Percentiles rank a stretch among this genome's conserved stretches.
phyloP scores from a whole-genome alignment of 1,284 basidiomycete species.

The Puccinia polysora region DNA sequence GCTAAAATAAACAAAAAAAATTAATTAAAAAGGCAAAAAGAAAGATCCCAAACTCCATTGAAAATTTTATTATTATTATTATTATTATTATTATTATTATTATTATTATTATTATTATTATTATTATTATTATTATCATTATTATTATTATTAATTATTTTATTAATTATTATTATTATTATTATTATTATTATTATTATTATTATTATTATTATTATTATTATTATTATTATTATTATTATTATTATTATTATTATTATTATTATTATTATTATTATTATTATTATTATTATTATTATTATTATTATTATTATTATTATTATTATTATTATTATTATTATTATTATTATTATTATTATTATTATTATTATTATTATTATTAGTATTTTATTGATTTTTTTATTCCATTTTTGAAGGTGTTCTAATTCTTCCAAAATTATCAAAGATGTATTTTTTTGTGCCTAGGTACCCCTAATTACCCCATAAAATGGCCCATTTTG shows the following conservation, averaged over 20 bases:
- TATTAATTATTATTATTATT: background rate
- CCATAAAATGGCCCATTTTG: too few species aligned
- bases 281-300: background rate
- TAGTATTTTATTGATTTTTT: too few species aligned
- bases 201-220: background rate
- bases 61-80: background rate
- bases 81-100: background rate
- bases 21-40: too few species aligned
- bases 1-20: too few species aligned
- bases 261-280: background rate
- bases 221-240: background rate
- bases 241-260: background rate
- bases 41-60: too few species aligned
- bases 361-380: too few species aligned
- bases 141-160: background rate
- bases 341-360: background rate
- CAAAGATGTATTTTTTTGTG: too few species aligned
- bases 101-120: background rate
- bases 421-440: too few species aligned
- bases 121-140: background rate
- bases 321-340: background rate
- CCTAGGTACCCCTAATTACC: too few species aligned
- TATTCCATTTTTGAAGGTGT: too few species aligned
- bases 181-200: background rate
- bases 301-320: background rate